Conservation (phyloP, 2,329 filamentous ascomycete genomes). For the Fusarium sp. region DNA sequence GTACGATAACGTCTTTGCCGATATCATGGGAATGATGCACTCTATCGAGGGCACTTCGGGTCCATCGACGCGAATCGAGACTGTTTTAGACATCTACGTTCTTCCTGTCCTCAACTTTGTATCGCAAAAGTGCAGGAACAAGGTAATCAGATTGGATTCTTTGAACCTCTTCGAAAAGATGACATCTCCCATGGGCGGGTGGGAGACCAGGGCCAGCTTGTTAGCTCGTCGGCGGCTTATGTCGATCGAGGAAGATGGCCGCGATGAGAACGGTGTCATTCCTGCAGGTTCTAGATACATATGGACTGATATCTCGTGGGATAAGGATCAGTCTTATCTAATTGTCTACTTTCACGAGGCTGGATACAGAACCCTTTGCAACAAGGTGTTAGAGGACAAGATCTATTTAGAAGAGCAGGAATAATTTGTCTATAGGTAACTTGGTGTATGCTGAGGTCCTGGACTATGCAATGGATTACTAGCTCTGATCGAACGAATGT, state of each 20-base stretch:
- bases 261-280: neutral
- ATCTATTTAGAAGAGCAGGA: neutral
- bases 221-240: neutral
- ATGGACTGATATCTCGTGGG: neutral
- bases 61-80: neutral
- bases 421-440: accelerated
- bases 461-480: accelerated
- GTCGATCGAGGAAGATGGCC: neutral
- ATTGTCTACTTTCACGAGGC: neutral
- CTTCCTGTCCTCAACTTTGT: neutral
- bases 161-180: neutral
- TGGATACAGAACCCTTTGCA: neutral
- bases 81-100: neutral
- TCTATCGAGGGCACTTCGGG: neutral
- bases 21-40: neutral
- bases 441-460: neutral
- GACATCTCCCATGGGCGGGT: neutral
- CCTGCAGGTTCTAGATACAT: neutral
- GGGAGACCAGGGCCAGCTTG: neutral
- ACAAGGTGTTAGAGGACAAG: neutral
- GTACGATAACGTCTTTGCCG: neutral
- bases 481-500: neutral
- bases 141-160: neutral
- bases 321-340: neutral
- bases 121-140: neutral